phyloP scores from a whole-genome alignment of 768 basidiomycete species.

The Floccularia luteovirens region DNA sequence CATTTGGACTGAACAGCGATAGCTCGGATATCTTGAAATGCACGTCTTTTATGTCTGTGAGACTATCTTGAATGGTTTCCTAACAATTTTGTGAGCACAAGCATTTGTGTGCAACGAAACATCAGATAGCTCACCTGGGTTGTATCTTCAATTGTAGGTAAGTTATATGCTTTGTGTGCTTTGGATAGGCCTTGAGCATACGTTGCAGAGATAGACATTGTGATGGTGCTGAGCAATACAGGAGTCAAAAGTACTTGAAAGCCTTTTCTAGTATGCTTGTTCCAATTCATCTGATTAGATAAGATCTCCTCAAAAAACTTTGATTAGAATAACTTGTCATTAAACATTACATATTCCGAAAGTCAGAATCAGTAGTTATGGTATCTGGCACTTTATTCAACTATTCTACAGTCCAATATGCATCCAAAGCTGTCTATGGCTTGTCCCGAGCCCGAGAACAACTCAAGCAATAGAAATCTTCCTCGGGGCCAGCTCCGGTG shows the following conservation, averaged over 20 bases:
- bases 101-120: background rate
- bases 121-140: constrained; percentile 26
- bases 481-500: constrained; percentile 25
- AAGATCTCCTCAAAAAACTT: no score
- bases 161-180: constrained; percentile 28
- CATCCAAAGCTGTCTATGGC: background rate
- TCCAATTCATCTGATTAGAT: no score
- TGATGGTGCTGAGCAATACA: constrained; percentile 9
- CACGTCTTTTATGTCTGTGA: constrained; percentile 49
- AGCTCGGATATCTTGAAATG: constrained; percentile 48
- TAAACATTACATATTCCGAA: no score
- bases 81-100: constrained; percentile 16
- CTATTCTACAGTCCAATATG: background rate
- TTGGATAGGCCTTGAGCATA: constrained; percentile 25
- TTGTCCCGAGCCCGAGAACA: background rate
- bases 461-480: constrained; percentile 19
- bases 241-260: background rate
- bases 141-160: constrained; percentile 32
- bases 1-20: constrained; percentile 78
- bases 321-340: no score
- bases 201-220: constrained; percentile 27
- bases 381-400: background rate
- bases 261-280: no score
- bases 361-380: background rate
- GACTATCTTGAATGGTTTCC: constrained; percentile 50